A percentile compares a stretch with the other conserved stretches of the same genome.
Evolutionary conservation across 352 stramenopile genomes (phyloP).

Genomic region (Globisporangium parvum): DNA sequence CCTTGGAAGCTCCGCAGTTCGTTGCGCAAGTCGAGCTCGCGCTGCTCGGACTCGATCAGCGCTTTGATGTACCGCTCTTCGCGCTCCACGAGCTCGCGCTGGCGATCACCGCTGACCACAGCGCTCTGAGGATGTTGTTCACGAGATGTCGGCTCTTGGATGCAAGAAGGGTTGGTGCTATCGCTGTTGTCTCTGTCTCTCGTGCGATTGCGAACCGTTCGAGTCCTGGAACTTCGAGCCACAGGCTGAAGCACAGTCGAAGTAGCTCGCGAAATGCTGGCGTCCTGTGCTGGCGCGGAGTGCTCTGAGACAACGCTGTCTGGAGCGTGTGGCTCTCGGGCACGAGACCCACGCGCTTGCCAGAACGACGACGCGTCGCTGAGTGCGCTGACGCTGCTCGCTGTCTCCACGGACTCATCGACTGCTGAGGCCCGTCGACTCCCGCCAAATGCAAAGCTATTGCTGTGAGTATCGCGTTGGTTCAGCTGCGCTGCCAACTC

Average conservation of each 20-base stretch:
- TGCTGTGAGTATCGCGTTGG: neutral
- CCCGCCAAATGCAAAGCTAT: neutral
- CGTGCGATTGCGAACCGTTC: neutral
- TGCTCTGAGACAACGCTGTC: too few relatives aligned
- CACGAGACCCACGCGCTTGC: neutral
- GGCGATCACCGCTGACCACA: neutral
- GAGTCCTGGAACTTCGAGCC: too few relatives aligned
- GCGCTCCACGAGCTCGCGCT: slow-evolving; percentile 53
- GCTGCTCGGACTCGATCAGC: slow-evolving; percentile 73
- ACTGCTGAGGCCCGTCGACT: neutral
- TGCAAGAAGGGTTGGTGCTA: neutral
- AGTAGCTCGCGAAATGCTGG: too few relatives aligned
- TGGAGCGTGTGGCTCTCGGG: neutral
- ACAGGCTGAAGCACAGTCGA: neutral
- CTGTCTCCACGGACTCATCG: slow-evolving; percentile 11
- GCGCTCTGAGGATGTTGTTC: neutral
- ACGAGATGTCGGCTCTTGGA: neutral
- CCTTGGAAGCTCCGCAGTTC: slow-evolving; percentile 35
- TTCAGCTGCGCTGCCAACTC: slow-evolving; percentile 2
- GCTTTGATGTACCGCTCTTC: slow-evolving; percentile 74
- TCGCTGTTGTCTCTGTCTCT: neutral
- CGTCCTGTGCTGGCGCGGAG: too few relatives aligned
- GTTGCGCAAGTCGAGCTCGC: slow-evolving; percentile 60
- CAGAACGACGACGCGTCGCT: slow-evolving; percentile 12
- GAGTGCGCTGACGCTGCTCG: slow-evolving; percentile 10